Evolutionary conservation across 306 rosid genomes (phyloP), one percentile per base, ranked within the genome.

Genomic region (Leucaena leucocephala): DNA sequence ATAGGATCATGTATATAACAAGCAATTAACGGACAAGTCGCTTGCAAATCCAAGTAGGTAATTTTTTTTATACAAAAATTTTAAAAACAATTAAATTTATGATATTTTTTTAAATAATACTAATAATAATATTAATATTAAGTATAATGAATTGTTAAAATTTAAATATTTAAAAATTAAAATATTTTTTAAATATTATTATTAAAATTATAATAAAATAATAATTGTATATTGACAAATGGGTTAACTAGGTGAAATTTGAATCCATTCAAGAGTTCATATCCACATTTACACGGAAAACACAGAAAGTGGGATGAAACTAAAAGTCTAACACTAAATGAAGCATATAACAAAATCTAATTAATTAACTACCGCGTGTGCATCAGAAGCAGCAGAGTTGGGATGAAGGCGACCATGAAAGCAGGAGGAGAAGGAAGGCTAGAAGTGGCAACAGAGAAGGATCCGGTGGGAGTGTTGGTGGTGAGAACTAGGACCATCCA

Each of bases 401-500:
- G 34, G 52, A 67, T 8, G 77, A 76, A 72, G 58, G 34, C 77
- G 17, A 49, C 75, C 19, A 80, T 35, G 63, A 55, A 78, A 69
- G 21, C 58, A 65, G 72, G 5, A 8, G 68, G 2, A 17, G 33
- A 1, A 2, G 82, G 48, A 49, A 45, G 84, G 61, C 65, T 44
- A 43, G 85, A 71, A 75, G 81, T 55, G 4, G 89, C 74, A 62
- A 87, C 76, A 21, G 93, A 52, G n/a, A 95, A 88, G 72, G 80
- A 84, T 27, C 98, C 96, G 2, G 76, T 11, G 0, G 77, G 43
- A 0, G 94, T 42, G 55, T 79, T 86, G 3, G 97, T 87, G 34
- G 84, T 87, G 78, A 93, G 78, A 78, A 90, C 91, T 57, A 91
- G 86, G 45, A 95, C 86, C 91, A 93, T 88, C 99, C 99, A 95